Base-by-base conservation (phyloP, 2,329 filamentous ascomycete genomes). In the Ceratocystis papillata region DNA sequence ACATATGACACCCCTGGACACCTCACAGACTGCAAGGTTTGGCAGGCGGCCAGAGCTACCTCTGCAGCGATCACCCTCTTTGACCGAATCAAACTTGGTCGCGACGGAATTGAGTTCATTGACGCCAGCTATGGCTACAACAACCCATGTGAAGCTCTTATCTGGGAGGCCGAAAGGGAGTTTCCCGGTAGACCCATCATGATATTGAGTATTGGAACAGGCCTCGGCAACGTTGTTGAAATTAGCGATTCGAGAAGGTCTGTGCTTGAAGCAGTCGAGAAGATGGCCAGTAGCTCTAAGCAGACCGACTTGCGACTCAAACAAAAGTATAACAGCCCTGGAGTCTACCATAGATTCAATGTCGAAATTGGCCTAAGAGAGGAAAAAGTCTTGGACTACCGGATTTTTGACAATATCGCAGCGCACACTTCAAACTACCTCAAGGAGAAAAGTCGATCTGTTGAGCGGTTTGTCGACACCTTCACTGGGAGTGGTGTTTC, bases 101-200 rank as follows among this genome's bases (percentile, higher is more conserved):
- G 71, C 10, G 70, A n/a, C n/a, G n/a, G n/a, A n/a, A n/a, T n/a
- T n/a, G n/a, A n/a, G n/a, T n/a, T n/a, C n/a, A n/a, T n/a, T n/a
- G n/a, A n/a, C n/a, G n/a, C n/a, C n/a, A n/a, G n/a, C n/a, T n/a
- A n/a, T n/a, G n/a, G n/a, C n/a, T 69, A 72, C 44, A 75, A 75
- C 64, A 75, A 75, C 55, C 73, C 74, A 22, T 71, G 70, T 57
- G 69, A 73, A 22, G 67, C 72, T 1, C 67, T 75, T 12, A 70
- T 74, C 8, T 59, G 69, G 2, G 73, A 74, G 63, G 73, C 73
- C 7, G 45, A 67, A 50, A 60, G 45, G 1, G 67, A 70, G 57
- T 74, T 72, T 55, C 72, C 71, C 7, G 55, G 10, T 45, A 63
- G 46, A 8, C 69, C 22, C n/a, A 25, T 65, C 2, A 69, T 63